Evolutionary conservation across 2,329 filamentous ascomycete species (phyloP).

Genomic region (Colletotrichum ledebouriae): DNA sequence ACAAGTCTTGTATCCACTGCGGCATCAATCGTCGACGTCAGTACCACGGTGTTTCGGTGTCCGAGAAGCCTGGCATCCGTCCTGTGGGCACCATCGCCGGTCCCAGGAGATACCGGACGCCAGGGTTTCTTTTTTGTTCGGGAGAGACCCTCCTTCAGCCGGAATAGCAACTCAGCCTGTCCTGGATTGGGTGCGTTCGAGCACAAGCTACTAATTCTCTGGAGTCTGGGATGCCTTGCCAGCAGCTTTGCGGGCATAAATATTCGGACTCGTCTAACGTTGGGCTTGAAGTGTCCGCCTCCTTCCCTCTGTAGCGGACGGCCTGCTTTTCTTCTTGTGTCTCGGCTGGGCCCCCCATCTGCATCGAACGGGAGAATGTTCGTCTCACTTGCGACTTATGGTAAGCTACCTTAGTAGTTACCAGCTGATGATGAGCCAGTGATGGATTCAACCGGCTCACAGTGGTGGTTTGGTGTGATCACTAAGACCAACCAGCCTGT

Average conservation of each 20-base stretch:
- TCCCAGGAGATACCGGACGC: background rate
- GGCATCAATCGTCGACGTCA: constrained; percentile 5
- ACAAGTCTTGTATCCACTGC: constrained; percentile 9
- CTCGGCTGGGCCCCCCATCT: constrained; percentile 24
- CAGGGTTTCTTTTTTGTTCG: constrained; percentile 8
- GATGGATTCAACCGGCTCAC: constrained; percentile 10
- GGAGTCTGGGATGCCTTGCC: constrained; percentile 20
- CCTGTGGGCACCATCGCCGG: background rate
- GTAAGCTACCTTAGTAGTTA: constrained; percentile 3
- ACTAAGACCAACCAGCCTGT: constrained; percentile 15
- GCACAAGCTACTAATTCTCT: background rate
- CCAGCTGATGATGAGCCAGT: constrained; percentile 23
- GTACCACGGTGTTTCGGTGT: constrained; percentile 5
- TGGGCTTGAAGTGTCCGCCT: background rate
- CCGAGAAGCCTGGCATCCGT: background rate
- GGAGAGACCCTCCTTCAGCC: constrained; percentile 6
- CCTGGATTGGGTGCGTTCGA: background rate
- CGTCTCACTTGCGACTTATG: constrained; percentile 35
- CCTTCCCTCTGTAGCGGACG: constrained; percentile 13
- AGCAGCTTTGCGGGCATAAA: constrained; percentile 2
- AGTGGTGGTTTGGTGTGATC: constrained; percentile 6
- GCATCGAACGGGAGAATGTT: constrained; percentile 25
- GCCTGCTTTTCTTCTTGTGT: constrained; percentile 18
- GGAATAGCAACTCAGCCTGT: background rate
- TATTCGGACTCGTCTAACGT: constrained; percentile 1